Percentiles rank a stretch among this genome's conserved stretches.
phyloP scores from a whole-genome alignment of 2,329 filamentous ascomycete species.

The Claviceps sp. region DNA sequence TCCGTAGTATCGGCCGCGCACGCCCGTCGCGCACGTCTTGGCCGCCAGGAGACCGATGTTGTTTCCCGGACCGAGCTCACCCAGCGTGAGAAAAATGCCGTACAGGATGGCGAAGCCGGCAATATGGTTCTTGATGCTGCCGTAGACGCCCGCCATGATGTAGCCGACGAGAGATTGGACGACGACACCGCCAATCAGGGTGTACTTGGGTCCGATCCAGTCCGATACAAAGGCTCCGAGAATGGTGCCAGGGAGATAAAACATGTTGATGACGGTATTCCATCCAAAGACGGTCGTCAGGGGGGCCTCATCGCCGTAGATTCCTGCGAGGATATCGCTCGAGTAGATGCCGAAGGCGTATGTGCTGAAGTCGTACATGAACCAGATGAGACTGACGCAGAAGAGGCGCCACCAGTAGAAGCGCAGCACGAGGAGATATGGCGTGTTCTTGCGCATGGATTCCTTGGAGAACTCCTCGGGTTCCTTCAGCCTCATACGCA shows the following conservation, averaged over 20 bases:
- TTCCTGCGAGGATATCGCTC: constrained; percentile 54
- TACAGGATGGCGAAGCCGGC: constrained; percentile 24
- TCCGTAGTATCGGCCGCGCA: constrained; percentile 62
- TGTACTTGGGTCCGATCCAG: constrained; percentile 63
- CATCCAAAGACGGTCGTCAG: constrained; percentile 75
- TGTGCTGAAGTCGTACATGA: constrained; percentile 76
- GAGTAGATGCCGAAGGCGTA: constrained; percentile 85
- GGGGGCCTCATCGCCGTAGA: constrained; percentile 44
- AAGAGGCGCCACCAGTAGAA: constrained; percentile 66
- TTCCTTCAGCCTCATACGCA: constrained; percentile 63
- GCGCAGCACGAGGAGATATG: constrained; percentile 39
- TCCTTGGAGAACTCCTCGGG: constrained; percentile 64
- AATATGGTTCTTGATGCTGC: constrained; percentile 44
- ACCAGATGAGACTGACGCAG: constrained; percentile 66
- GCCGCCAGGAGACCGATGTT: constrained; percentile 81
- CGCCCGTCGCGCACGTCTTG: constrained; percentile 77
- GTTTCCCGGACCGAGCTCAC: constrained; percentile 65
- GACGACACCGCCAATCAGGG: constrained; percentile 56
- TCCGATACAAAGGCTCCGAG: constrained; percentile 67
- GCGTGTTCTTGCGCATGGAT: constrained; percentile 50
- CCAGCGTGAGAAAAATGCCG: constrained; percentile 24
- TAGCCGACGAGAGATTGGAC: constrained; percentile 71
- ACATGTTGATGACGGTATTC: constrained; percentile 79
- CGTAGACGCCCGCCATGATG: constrained; percentile 75
- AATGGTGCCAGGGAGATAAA: constrained; percentile 75